A percentile compares a stretch with the other conserved stretches of the same genome.
These are phyloP conservation scores for Fusarium mangiferae DNA, from an alignment of 2,329 filamentous ascomycete genomes.

Conservation along the genomic window DNA sequence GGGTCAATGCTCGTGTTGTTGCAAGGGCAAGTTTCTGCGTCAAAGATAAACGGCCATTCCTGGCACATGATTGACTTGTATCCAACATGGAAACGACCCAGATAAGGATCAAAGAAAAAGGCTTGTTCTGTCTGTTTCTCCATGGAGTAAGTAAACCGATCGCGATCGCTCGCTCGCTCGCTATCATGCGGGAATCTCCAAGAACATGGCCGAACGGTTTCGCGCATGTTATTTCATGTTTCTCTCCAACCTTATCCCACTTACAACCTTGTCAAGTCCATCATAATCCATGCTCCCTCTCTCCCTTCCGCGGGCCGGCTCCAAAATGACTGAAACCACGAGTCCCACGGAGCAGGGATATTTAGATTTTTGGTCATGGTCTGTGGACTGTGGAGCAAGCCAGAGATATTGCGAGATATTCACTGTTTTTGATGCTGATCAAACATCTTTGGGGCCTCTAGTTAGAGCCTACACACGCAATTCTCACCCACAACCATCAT, in stretches of 20 bases:
- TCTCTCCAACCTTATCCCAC: slow-evolving; percentile 7
- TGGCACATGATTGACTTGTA: slow-evolving; percentile 7
- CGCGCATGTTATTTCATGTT: not conserved
- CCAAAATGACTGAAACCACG: slow-evolving; percentile 32
- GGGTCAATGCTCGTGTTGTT: slow-evolving; percentile 11
- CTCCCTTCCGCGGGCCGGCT: slow-evolving; percentile 23
- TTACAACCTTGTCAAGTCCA: slow-evolving; percentile 7
- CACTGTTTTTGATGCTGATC: slow-evolving; percentile 22
- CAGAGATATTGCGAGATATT: slow-evolving; percentile 18
- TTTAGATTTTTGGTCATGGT: not conserved
- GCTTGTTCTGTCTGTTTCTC: not conserved
- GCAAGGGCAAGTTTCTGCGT: slow-evolving; percentile 10
- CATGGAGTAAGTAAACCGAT: slow-evolving; percentile 1
- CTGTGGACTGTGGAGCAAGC: slow-evolving; percentile 13
- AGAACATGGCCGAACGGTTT: slow-evolving; percentile 1
- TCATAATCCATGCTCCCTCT: slow-evolving; percentile 23
- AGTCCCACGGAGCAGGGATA: slow-evolving; percentile 12
- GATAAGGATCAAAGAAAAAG: not conserved
- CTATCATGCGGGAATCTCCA: not conserved
- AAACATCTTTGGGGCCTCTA: slow-evolving; percentile 6
- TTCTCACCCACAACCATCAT: slow-evolving; percentile 31
- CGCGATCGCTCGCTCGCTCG: not conserved
- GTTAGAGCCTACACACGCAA: not conserved
- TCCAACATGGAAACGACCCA: not conserved
- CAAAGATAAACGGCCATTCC: slow-evolving; percentile 22